Conservation (phyloP, 208 protist species). For the Porcisia deanei region DNA sequence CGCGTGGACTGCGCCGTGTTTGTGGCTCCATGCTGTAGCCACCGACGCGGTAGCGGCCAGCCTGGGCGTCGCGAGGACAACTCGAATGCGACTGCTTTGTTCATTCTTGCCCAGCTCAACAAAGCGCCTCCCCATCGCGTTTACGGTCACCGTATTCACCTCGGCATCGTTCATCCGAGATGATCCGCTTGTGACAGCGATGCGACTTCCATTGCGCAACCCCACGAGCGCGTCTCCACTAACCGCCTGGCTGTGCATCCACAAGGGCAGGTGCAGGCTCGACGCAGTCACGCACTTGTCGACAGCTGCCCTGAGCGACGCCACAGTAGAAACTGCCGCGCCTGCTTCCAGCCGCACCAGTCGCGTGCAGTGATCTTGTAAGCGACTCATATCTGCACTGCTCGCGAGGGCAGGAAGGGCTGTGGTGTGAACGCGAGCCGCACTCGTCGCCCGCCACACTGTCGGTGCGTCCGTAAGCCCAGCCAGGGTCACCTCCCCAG, state of each 20-base stretch:
- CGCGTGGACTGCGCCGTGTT: conserved; percentile 10
- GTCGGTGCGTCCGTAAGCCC: conserved; percentile 31
- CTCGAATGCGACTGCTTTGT: not conserved
- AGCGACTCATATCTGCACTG: not conserved
- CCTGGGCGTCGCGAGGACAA: not conserved
- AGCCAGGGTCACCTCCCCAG: conserved; percentile 23
- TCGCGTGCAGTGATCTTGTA: conserved; percentile 9
- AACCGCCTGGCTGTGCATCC: not conserved
- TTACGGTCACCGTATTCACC: conserved; percentile 6
- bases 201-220: conserved; percentile 16
- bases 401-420: conserved; percentile 11
- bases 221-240: not conserved
- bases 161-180: conserved; percentile 22
- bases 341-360: conserved; percentile 2
- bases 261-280: not conserved
- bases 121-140: not conserved
- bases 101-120: not conserved
- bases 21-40: not conserved
- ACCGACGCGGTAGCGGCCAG: not conserved
- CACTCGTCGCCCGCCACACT: conserved; percentile 18
- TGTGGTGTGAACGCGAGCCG: conserved; percentile 5
- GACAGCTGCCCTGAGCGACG: not conserved
- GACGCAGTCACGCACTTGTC: not conserved
- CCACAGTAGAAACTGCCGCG: not conserved
- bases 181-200: conserved; percentile 24